Evolutionary conservation across 257 asterid species (phyloP).

Genomic region (Solanum rostratum): DNA sequence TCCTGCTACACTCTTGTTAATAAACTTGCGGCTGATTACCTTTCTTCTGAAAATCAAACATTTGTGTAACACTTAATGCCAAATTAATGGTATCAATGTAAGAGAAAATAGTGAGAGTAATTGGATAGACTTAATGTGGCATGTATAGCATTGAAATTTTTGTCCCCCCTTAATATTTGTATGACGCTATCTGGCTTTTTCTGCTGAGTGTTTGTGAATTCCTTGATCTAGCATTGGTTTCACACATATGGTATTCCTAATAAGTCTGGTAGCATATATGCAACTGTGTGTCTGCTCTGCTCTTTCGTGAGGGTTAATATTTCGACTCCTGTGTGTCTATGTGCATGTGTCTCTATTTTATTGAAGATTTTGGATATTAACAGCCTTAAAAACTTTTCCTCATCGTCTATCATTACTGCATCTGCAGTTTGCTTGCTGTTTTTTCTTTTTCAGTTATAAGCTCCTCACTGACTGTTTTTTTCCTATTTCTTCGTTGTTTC

Average conservation of each 20-base stretch:
- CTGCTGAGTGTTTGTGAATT: not conserved
- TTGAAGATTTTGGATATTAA: not conserved
- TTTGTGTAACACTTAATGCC: not conserved
- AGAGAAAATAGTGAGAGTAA: not conserved
- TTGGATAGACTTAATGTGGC: not conserved
- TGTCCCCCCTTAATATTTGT: not conserved
- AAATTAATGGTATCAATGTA: not conserved
- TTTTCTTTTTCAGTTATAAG: not conserved
- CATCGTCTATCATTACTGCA: not conserved
- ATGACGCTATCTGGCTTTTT: not conserved
- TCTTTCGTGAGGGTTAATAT: not conserved
- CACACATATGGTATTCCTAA: not conserved
- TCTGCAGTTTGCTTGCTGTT: not conserved
- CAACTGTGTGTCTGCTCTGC: not conserved
- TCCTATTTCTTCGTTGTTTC: not conserved
- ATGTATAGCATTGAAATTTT: not conserved
- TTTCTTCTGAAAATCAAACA: not conserved
- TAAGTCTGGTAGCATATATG: not conserved
- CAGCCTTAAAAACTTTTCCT: not conserved
- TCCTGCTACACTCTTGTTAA: not conserved
- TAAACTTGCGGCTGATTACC: not conserved
- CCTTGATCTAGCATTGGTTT: not conserved
- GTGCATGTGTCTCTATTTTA: not conserved
- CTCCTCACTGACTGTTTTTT: not conserved
- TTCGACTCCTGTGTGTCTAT: not conserved